phyloP scores from a whole-genome alignment of 169 alveolate species.

The Eimeria tenella region DNA sequence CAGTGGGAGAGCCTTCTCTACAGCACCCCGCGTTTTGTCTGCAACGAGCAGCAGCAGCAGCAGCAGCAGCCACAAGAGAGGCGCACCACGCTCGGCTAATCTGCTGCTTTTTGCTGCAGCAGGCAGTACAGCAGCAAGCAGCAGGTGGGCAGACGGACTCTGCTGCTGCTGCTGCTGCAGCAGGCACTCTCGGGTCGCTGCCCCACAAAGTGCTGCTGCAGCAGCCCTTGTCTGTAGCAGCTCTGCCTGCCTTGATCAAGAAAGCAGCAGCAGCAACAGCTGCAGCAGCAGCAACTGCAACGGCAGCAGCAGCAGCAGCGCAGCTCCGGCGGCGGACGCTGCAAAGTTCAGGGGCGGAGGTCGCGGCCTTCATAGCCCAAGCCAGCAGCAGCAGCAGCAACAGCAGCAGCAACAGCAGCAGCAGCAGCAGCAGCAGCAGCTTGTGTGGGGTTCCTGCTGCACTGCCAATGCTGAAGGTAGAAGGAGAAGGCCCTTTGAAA shows the following conservation, averaged over 20 bases:
- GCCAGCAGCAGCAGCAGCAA: constrained; percentile 8
- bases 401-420: too few relatives aligned
- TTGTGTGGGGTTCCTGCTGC: constrained; percentile 43
- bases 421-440: constrained; percentile 14
- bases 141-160: not conserved
- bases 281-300: too few relatives aligned
- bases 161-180: constrained; percentile 43
- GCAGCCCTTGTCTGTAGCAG: constrained; percentile 26
- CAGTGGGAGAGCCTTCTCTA: not conserved
- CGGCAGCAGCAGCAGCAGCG: constrained; percentile 23
- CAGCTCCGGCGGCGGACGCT: not conserved
- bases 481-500: not conserved
- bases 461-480: not conserved
- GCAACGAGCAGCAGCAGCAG: constrained; percentile 47
- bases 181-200: not conserved
- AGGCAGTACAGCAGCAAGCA: constrained; percentile 20
- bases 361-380: not conserved
- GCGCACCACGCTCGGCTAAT: not conserved
- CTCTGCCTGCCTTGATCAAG: not conserved
- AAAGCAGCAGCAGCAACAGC: constrained; percentile 22
- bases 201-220: constrained; percentile 20
- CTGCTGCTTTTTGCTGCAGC: constrained; percentile 34
- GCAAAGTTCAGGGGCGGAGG: constrained; percentile 10
- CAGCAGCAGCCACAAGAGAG: not conserved
- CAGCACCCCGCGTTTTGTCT: constrained; percentile 32